phyloP scores from a whole-genome alignment of 345 rosid genomes.

The Populus alba region DNA sequence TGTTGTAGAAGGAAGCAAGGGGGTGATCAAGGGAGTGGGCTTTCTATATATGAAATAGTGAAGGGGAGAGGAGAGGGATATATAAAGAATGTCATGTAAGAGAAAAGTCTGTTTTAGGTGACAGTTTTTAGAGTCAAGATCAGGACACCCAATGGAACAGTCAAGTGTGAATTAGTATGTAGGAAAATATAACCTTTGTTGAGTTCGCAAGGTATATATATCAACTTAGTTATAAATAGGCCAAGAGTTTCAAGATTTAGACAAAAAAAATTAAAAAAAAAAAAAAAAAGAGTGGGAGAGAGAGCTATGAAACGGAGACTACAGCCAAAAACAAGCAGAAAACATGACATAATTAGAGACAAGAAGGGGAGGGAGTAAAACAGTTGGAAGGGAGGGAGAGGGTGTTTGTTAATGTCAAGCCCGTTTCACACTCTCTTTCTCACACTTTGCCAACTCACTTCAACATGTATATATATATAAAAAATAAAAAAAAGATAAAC shows the following conservation, averaged over 20 bases:
- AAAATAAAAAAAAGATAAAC: neutral
- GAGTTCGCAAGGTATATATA: neutral
- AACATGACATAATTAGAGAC: constrained; percentile 41
- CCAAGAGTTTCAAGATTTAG: neutral
- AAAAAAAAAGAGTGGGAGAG: too few species aligned
- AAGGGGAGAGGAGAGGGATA: neutral
- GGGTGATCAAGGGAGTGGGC: constrained; percentile 19
- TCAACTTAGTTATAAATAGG: constrained; percentile 5
- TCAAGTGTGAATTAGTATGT: constrained; percentile 29
- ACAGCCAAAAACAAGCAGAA: constrained; percentile 22
- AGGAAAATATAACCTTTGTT: neutral
- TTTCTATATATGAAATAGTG: constrained; percentile 15
- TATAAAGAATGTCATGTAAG: neutral
- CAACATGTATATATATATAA: neutral
- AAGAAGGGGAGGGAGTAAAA: constrained; percentile 5
- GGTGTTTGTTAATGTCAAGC: constrained; percentile 31
- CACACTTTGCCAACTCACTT: constrained; percentile 68
- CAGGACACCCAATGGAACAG: constrained; percentile 31
- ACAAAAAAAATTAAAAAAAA: neutral
- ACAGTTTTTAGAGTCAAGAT: constrained; percentile 31
- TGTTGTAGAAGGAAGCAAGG: constrained; percentile 11
- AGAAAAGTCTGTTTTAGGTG: constrained; percentile 1
- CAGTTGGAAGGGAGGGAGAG: constrained; percentile 12
- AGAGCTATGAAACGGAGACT: too few species aligned
- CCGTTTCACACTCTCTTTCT: constrained; percentile 78